Conservation (phyloP, 2,329 filamentous ascomycete genomes). For the Venturia effusa region DNA sequence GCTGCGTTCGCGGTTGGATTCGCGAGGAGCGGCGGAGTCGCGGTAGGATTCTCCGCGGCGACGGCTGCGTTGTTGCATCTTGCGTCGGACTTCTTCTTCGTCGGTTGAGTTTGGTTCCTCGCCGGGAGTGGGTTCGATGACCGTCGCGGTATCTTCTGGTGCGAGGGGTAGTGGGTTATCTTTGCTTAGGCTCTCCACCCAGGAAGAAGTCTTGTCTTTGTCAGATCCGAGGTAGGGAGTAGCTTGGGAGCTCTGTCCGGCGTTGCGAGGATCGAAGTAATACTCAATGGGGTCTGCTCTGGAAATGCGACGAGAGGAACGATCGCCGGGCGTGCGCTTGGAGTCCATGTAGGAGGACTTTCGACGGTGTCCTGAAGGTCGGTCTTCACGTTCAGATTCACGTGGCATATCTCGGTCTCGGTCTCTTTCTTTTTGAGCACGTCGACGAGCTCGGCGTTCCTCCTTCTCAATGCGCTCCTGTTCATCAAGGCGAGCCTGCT, state of each 20-base stretch:
- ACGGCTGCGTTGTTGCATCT: conserved; percentile 20
- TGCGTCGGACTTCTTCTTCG: conserved; percentile 28
- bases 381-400: conserved; percentile 25
- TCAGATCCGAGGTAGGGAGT: conserved; percentile 14
- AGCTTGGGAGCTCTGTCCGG: background rate
- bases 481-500: conserved; percentile 14
- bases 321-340: background rate
- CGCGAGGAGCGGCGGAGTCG: conserved; percentile 8
- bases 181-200: conserved; percentile 36
- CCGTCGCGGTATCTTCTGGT: conserved; percentile 31
- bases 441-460: conserved; percentile 26
- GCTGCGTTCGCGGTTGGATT: conserved; percentile 15
- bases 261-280: conserved; percentile 12
- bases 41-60: conserved; percentile 3
- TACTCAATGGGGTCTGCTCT: conserved; percentile 1
- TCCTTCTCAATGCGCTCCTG: conserved; percentile 17
- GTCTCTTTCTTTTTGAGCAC: conserved; percentile 17
- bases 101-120: conserved; percentile 23
- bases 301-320: conserved; percentile 1
- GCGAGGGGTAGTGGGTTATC: conserved; percentile 37
- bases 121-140: conserved; percentile 29
- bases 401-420: conserved; percentile 9
- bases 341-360: conserved; percentile 20
- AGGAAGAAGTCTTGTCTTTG: conserved; percentile 38
- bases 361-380: conserved; percentile 24